Evolutionary conservation across 805 yeast species (phyloP).

Genomic region (Saturnispora bothae): DNA sequence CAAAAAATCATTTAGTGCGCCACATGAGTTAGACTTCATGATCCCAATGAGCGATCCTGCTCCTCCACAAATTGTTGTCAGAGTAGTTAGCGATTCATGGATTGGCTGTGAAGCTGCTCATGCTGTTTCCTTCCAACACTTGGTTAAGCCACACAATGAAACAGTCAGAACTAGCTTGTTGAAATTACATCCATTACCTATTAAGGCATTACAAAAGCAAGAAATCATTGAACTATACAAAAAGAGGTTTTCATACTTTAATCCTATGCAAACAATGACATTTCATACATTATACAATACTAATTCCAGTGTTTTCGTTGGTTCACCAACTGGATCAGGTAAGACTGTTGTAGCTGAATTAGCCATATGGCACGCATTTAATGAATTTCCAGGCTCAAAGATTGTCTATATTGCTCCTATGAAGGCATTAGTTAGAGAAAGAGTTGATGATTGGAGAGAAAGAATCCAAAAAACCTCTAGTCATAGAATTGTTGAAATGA

Average conservation of each 20-base stretch:
- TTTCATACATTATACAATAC: constrained; percentile 82
- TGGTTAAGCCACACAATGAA: constrained; percentile 81
- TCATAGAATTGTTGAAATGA: constrained; percentile 58
- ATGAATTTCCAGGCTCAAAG: constrained; percentile 68
- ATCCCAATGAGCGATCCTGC: constrained; percentile 81
- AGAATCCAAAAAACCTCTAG: constrained; percentile 38
- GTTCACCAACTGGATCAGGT: constrained; percentile 98
- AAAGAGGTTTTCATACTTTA: constrained; percentile 68
- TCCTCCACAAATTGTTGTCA: constrained; percentile 80
- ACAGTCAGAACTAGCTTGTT: constrained; percentile 74
- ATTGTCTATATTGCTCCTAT: constrained; percentile 81
- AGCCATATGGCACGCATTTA: constrained; percentile 95
- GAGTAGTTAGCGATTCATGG: constrained; percentile 80
- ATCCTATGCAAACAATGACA: constrained; percentile 97
- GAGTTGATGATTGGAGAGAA: constrained; percentile 71
- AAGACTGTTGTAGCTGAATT: constrained; percentile 94
- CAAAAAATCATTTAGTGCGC: constrained; percentile 39
- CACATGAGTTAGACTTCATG: constrained; percentile 80
- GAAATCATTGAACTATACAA: constrained; percentile 60
- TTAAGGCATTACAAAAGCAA: constrained; percentile 62
- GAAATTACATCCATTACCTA: constrained; percentile 77
- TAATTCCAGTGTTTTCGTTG: constrained; percentile 74
- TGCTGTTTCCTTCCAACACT: constrained; percentile 78
- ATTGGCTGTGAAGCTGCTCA: constrained; percentile 71
- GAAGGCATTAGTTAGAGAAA: constrained; percentile 77